These are phyloP conservation scores for Melastoma malabathricum DNA, from an alignment of 345 rosid species.

Conservation along the genomic window DNA sequence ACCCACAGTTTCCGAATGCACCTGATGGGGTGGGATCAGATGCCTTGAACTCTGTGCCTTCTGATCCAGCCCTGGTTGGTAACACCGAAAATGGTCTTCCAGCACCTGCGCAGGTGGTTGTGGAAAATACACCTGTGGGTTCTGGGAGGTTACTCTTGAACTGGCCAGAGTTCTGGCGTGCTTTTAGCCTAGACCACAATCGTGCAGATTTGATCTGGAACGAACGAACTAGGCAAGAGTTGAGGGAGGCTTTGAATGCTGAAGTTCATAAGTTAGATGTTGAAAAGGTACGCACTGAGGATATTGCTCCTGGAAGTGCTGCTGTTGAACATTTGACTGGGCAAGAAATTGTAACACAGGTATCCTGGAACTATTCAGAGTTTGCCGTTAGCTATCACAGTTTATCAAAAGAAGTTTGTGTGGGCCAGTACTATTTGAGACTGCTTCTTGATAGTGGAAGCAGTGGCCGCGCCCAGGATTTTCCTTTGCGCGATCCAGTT, in stretches of 20 bases:
- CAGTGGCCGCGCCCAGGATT: slow-evolving; percentile 85
- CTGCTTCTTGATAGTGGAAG: slow-evolving; percentile 93
- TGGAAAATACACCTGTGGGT: slow-evolving; percentile 85
- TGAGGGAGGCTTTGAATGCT: slow-evolving; percentile 91
- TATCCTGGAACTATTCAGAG: slow-evolving; percentile 98
- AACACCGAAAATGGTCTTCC: slow-evolving; percentile 50
- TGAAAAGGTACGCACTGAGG: slow-evolving; percentile 95
- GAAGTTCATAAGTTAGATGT: slow-evolving; percentile 95
- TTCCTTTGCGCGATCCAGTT: slow-evolving; percentile 92
- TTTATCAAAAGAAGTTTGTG: slow-evolving; percentile 97
- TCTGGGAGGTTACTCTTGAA: slow-evolving; percentile 84
- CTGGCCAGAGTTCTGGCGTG: slow-evolving; percentile 99
- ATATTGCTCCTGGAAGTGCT: slow-evolving; percentile 75
- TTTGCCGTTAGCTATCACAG: slow-evolving; percentile 82
- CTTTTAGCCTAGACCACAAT: slow-evolving; percentile 94
- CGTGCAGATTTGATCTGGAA: slow-evolving; percentile 99
- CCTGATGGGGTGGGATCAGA: slow-evolving; percentile 36
- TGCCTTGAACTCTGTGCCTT: slow-evolving; percentile 28
- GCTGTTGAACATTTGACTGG: slow-evolving; percentile 37
- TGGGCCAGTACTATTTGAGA: slow-evolving; percentile 94
- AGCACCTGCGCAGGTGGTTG: slow-evolving; percentile 96
- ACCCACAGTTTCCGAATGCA: slow-evolving; percentile 22
- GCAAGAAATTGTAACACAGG: slow-evolving; percentile 65
- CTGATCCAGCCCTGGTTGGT: slow-evolving; percentile 31
- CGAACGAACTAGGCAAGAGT: slow-evolving; percentile 94